A percentile compares a stretch with the other conserved stretches of the same genome.
These are phyloP conservation scores for Sporodiniella umbellata DNA, from an alignment of 371 early-diverging fungal species.

Conservation along the genomic window DNA sequence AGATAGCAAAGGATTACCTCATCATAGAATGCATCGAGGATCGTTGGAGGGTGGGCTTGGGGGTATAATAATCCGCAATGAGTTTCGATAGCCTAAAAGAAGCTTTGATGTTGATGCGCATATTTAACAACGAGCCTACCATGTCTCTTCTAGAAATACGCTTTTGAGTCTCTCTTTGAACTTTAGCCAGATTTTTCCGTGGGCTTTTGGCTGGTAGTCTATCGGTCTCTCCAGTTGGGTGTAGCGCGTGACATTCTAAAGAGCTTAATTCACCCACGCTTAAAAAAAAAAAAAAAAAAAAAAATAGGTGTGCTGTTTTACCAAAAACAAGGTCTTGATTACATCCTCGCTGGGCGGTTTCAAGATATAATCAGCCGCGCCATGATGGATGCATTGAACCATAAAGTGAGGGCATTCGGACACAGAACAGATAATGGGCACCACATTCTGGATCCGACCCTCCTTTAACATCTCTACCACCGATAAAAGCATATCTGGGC, in stretches of 20 bases:
- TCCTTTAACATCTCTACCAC: conserved; percentile 11
- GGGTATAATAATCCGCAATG: conserved; percentile 38
- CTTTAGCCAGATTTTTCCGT: conserved; percentile 29
- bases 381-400: conserved; percentile 44
- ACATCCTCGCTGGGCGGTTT: conserved; percentile 50
- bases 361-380: conserved; percentile 56
- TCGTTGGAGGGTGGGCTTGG: conserved; percentile 19
- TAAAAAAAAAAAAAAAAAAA: too few species aligned
- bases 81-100: conserved; percentile 23
- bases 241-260: conserved; percentile 30
- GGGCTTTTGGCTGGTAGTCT: not conserved
- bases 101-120: not conserved
- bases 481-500: conserved; percentile 16
- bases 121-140: conserved; percentile 4
- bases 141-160: conserved; percentile 28
- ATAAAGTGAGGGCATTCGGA: conserved; percentile 36
- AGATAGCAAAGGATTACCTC: too few species aligned
- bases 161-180: conserved; percentile 35
- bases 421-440: conserved; percentile 29
- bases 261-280: too few species aligned
- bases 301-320: conserved; percentile 13
- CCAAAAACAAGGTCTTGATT: conserved; percentile 54
- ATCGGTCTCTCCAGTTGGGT: not conserved
- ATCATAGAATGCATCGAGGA: conserved; percentile 21
- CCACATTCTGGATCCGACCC: conserved; percentile 7